These are phyloP conservation scores for Epichloe sp. DNA, from an alignment of 2,329 filamentous ascomycete species.

Conservation along the genomic window DNA sequence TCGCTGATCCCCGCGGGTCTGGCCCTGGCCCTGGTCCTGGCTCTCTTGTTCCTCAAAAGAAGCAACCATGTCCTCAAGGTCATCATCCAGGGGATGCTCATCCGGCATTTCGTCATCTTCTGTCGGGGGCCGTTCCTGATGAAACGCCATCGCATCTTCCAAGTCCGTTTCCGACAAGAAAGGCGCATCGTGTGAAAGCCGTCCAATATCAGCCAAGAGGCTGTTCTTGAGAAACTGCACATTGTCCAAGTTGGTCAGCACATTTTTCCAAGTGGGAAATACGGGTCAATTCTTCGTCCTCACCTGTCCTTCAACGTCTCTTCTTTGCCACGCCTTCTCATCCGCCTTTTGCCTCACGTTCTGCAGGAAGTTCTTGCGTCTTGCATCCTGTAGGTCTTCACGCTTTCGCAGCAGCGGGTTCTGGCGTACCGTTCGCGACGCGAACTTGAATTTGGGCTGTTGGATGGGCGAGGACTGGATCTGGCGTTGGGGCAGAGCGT, in stretches of 20 bases:
- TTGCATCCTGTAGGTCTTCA: constrained; percentile 49
- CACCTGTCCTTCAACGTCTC: constrained; percentile 47
- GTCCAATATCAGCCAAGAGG: constrained; percentile 19
- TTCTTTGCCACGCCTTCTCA: constrained; percentile 44
- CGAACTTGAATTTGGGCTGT: constrained; percentile 33
- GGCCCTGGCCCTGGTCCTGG: constrained; percentile 3
- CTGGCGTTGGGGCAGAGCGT: constrained; percentile 27
- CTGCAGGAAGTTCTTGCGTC: constrained; percentile 56
- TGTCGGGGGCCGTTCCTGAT: constrained; percentile 11
- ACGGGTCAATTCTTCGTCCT: neutral
- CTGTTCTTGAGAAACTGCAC: constrained; percentile 23
- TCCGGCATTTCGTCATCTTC: constrained; percentile 40
- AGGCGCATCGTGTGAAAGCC: constrained; percentile 22
- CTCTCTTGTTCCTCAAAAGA: constrained; percentile 25
- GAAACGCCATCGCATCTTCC: constrained; percentile 32
- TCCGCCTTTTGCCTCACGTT: constrained; percentile 49
- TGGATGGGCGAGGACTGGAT: constrained; percentile 32
- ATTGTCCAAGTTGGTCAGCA: neutral
- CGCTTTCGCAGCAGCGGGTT: constrained; percentile 50
- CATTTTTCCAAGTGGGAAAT: neutral
- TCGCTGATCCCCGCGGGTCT: constrained; percentile 10
- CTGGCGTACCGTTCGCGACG: constrained; percentile 41
- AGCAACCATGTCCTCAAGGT: constrained; percentile 43
- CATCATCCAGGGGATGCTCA: constrained; percentile 37
- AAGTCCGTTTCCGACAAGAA: constrained; percentile 36